A percentile compares a stretch with the other conserved stretches of the same genome.
These are phyloP conservation scores for Brettanomyces sp. DNA, from an alignment of 805 yeast species.

Conservation along the genomic window DNA sequence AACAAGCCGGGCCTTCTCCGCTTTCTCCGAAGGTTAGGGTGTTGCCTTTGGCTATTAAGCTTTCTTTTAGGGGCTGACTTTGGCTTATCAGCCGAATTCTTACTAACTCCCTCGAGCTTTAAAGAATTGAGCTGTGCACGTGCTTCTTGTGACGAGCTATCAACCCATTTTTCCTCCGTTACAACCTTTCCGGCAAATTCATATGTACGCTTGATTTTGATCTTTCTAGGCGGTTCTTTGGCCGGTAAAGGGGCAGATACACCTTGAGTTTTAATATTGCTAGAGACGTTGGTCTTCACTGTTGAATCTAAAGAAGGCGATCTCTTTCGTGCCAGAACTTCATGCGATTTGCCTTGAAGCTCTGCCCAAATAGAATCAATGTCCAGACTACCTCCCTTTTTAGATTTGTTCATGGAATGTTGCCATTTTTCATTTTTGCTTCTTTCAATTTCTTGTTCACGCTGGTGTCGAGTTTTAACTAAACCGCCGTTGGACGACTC, in stretches of 20 bases:
- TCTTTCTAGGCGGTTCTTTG: constrained; percentile 20
- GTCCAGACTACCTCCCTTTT: constrained; percentile 24
- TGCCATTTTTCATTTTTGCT: constrained; percentile 12
- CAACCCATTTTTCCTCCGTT: constrained; percentile 72
- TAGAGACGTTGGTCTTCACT: neutral
- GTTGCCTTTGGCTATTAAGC: neutral
- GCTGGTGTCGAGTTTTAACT: constrained; percentile 10
- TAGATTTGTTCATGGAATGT: constrained; percentile 3
- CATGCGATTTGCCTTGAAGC: constrained; percentile 26
- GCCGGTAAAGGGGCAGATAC: neutral
- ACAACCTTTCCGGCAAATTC: constrained; percentile 84
- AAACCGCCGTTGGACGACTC: constrained; percentile 32
- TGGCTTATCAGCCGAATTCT: neutral
- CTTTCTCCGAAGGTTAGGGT: constrained; percentile 22
- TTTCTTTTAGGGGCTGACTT: neutral
- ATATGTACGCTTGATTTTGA: constrained; percentile 68
- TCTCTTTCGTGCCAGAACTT: neutral
- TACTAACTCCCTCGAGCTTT: constrained; percentile 7
- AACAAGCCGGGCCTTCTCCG: constrained; percentile 67
- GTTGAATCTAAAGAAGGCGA: neutral
- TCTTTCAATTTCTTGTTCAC: constrained; percentile 27
- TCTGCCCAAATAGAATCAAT: constrained; percentile 48
- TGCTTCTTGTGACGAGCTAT: constrained; percentile 75
- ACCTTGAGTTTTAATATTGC: neutral
- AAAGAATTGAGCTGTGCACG: constrained; percentile 63